phyloP scores from a whole-genome alignment of 169 alveolate genomes.

The Plasmodium knowlesi region DNA sequence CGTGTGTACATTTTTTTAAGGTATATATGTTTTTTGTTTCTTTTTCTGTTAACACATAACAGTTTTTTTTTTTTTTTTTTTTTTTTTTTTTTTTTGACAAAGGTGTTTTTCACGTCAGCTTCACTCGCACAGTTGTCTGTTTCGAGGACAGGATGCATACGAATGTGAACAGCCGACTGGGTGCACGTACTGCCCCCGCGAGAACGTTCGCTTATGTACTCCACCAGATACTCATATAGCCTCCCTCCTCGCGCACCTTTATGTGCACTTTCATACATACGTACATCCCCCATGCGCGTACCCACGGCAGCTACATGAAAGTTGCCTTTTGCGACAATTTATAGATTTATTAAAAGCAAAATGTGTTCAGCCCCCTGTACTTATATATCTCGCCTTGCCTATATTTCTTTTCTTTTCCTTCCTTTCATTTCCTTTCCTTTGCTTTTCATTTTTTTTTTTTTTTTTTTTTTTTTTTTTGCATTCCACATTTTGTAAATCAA shows the following conservation, averaged over 20 bases:
- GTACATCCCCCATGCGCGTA: background rate
- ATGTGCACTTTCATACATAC: background rate
- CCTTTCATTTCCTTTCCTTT: background rate
- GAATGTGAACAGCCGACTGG: background rate
- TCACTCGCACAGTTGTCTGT: background rate
- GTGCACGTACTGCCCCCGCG: conserved; percentile 1
- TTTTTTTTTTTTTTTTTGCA: background rate
- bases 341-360: background rate
- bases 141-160: background rate
- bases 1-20: background rate
- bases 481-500: background rate
- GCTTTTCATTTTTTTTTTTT: background rate
- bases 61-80: background rate
- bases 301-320: background rate
- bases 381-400: background rate
- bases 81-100: background rate
- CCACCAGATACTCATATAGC: background rate
- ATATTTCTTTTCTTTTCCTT: background rate
- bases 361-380: background rate
- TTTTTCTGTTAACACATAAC: background rate
- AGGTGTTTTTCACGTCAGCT: background rate
- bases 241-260: background rate
- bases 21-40: background rate
- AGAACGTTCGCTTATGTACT: background rate
- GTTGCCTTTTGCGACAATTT: background rate